Conservation (phyloP, 495 filamentous ascomycete genomes). For the Darksidea phi region DNA sequence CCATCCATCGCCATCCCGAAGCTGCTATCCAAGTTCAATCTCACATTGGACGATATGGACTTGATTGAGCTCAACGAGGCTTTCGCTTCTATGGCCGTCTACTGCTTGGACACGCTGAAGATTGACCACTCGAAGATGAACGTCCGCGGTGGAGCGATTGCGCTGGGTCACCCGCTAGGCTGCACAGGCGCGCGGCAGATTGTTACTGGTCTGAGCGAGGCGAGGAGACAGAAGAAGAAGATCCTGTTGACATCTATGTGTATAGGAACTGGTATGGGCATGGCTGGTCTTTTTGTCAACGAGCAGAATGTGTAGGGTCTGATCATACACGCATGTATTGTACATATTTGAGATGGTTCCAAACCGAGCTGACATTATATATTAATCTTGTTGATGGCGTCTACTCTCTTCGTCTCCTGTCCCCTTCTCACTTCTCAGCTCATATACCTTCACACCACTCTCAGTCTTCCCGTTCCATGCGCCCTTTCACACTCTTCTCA, state of each 20-base stretch:
- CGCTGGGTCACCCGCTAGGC: slow-evolving; percentile 88
- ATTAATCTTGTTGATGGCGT: too few species aligned
- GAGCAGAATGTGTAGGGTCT: slow-evolving; percentile 37
- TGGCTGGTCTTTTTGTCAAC: slow-evolving; percentile 45
- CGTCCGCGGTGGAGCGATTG: slow-evolving; percentile 86
- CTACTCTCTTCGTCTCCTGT: too few species aligned
- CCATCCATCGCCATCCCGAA: slow-evolving; percentile 94
- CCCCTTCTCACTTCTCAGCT: too few species aligned
- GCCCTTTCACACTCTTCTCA: too few species aligned
- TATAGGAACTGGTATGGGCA: slow-evolving; percentile 45
- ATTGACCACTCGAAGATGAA: slow-evolving; percentile 86
- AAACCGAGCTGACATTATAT: too few species aligned
- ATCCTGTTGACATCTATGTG: slow-evolving; percentile 47
- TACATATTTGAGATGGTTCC: too few species aligned
- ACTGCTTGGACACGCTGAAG: slow-evolving; percentile 75
- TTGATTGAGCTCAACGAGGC: slow-evolving; percentile 96
- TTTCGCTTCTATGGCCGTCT: slow-evolving; percentile 95
- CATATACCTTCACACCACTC: too few species aligned
- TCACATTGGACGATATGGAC: slow-evolving; percentile 80
- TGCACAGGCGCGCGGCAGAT: slow-evolving; percentile 84
- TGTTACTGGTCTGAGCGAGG: slow-evolving; percentile 70
- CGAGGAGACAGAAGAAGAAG: slow-evolving; percentile 53
- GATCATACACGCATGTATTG: too few species aligned
- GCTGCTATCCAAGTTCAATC: slow-evolving; percentile 74
- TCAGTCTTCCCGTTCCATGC: too few species aligned